Evolutionary conservation across 2,329 filamentous ascomycete species (phyloP).

Genomic region (Scedosporium minutisporum): DNA sequence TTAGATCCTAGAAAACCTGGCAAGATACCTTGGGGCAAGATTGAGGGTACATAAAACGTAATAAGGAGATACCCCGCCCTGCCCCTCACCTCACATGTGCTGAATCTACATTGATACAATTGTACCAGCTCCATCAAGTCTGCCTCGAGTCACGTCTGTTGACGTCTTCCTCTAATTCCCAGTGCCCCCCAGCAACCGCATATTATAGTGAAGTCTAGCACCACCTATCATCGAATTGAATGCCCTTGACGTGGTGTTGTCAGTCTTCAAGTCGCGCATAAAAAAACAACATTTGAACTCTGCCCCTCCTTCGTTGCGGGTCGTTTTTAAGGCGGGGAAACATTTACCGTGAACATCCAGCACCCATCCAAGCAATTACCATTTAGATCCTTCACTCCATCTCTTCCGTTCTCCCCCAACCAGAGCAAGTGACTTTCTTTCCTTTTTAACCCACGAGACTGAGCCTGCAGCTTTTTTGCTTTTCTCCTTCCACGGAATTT

Average conservation of each 20-base stretch:
- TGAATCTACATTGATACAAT: background rate
- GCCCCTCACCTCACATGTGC: background rate
- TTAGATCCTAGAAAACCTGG: background rate
- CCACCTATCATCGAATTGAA: too few species aligned
- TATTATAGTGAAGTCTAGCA: too few species aligned
- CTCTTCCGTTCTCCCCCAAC: background rate
- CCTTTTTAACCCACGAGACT: background rate
- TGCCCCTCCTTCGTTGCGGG: constrained; percentile 7
- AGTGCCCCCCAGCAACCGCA: too few species aligned
- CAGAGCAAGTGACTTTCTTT: background rate
- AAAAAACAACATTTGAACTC: background rate
- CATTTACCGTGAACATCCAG: background rate
- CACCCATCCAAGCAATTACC: background rate
- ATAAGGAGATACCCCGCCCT: background rate
- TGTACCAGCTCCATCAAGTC: background rate
- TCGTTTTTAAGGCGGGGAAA: constrained; percentile 7
- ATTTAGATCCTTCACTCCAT: background rate
- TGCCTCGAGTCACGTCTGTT: background rate
- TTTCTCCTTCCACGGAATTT: background rate
- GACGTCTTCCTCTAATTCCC: too few species aligned
- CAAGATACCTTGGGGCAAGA: background rate
- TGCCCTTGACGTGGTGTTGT: too few species aligned
- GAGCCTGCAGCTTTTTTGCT: background rate
- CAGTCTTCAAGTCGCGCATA: background rate
- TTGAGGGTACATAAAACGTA: background rate